Percentiles rank a stretch among this genome's conserved stretches.
phyloP scores from a whole-genome alignment of 192 early-diverging fungal genomes.

The Linnemannia exigua region DNA sequence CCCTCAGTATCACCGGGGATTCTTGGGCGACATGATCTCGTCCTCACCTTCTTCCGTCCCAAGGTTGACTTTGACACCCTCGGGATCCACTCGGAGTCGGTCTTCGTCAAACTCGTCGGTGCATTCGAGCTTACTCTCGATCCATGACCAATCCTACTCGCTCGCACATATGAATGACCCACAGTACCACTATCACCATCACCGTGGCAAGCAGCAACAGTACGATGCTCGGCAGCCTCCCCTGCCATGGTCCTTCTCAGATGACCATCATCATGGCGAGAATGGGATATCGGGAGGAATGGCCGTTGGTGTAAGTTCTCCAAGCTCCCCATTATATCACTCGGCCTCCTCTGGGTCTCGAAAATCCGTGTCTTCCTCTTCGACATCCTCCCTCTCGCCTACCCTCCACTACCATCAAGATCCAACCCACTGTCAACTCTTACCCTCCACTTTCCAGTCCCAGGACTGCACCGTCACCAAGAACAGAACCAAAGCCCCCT shows the following conservation, averaged over 20 bases:
- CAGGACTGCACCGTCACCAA: neutral
- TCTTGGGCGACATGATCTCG: too few species aligned
- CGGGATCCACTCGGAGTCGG: slow-evolving; percentile 14
- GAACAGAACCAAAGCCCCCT: neutral
- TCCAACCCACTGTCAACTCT: neutral
- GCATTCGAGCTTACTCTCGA: neutral
- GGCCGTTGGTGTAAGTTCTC: neutral
- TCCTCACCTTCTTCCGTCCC: neutral
- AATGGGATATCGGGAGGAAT: neutral
- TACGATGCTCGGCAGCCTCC: neutral
- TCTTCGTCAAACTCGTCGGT: slow-evolving; percentile 8
- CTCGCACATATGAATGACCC: too few species aligned
- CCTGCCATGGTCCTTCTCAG: neutral
- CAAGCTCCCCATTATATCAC: neutral
- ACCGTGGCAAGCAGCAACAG: neutral
- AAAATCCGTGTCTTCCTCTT: neutral
- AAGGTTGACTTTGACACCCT: slow-evolving; percentile 21
- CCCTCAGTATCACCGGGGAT: neutral
- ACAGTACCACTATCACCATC: neutral
- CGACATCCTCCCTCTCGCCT: neutral
- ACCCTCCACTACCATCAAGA: neutral
- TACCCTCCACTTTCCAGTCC: neutral
- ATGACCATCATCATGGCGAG: neutral
- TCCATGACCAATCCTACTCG: neutral
- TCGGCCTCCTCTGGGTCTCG: neutral